phyloP scores from a whole-genome alignment of 1,139 yeast genomes.

The Suhomyces terraborum region DNA sequence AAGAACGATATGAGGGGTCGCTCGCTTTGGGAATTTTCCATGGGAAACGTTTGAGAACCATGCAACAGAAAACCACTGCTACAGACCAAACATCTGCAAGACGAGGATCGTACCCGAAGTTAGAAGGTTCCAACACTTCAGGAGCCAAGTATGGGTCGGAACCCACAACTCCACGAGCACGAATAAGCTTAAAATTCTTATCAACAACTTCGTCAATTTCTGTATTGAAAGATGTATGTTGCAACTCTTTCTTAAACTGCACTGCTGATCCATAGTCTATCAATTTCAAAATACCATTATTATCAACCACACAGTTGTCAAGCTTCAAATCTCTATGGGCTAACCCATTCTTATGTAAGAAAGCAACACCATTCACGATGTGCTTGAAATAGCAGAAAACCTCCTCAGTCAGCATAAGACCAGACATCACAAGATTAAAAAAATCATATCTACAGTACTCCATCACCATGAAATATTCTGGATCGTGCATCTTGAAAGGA shows the following conservation, averaged over 20 bases:
- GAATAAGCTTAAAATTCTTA: constrained; percentile 28
- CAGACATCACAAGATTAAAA: constrained; percentile 76
- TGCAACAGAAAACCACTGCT: constrained; percentile 75
- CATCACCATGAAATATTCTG: constrained; percentile 64
- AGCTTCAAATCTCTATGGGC: constrained; percentile 78
- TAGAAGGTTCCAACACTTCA: constrained; percentile 56
- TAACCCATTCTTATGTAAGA: constrained; percentile 65
- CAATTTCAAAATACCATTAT: constrained; percentile 62
- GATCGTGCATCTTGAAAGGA: constrained; percentile 21
- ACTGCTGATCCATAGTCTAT: constrained; percentile 82
- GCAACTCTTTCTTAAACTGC: constrained; percentile 48
- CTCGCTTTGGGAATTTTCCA: constrained; percentile 71
- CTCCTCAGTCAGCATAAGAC: constrained; percentile 59
- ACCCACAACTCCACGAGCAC: constrained; percentile 73
- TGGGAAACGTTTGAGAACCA: constrained; percentile 71
- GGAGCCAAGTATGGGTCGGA: constrained; percentile 83
- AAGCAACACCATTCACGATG: constrained; percentile 59
- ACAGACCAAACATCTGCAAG: constrained; percentile 78
- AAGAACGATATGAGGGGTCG: constrained; percentile 55
- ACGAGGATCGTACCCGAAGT: constrained; percentile 64
- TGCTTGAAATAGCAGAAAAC: constrained; percentile 70
- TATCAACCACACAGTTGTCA: constrained; percentile 73
- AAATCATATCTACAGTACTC: constrained; percentile 77
- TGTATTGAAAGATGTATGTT: constrained; percentile 11
- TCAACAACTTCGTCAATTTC: constrained; percentile 22